Percentiles rank a stretch among this genome's conserved stretches.
Evolutionary conservation across 768 basidiomycete species (phyloP).

Genomic region (Boletus insuetus): DNA sequence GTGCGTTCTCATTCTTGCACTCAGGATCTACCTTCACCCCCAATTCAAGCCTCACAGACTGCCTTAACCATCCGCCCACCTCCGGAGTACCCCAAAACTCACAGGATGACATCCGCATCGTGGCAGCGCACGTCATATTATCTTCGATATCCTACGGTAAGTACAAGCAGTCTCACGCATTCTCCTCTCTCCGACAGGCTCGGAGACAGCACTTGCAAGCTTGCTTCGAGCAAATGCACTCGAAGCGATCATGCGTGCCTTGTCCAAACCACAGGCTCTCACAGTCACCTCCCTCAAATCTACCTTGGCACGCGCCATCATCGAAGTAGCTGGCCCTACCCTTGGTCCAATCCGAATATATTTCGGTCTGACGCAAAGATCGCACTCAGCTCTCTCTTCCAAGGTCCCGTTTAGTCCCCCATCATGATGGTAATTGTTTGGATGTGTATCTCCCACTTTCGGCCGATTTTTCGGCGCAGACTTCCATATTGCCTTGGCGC

Average conservation of each 20-base stretch:
- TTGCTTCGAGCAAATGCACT: constrained; percentile 58
- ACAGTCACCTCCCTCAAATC: constrained; percentile 43
- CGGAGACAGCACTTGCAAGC: constrained; percentile 55
- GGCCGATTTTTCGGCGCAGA: constrained; percentile 39
- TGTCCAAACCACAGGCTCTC: constrained; percentile 41
- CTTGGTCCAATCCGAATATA: constrained; percentile 54
- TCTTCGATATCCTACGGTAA: constrained; percentile 73
- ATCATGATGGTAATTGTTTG: too few species aligned
- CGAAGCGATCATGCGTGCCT: constrained; percentile 58
- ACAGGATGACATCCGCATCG: constrained; percentile 56
- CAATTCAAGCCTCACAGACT: constrained; percentile 48
- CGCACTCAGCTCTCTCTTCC: constrained; percentile 58
- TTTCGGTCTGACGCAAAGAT: constrained; percentile 49
- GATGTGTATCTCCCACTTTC: constrained; percentile 70
- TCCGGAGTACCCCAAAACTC: constrained; percentile 35
- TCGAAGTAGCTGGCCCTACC: constrained; percentile 64
- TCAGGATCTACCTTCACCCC: background rate
- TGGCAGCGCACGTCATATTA: constrained; percentile 74
- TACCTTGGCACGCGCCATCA: constrained; percentile 69
- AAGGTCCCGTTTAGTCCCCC: constrained; percentile 39
- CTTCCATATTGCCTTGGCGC: constrained; percentile 56
- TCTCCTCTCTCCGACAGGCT: constrained; percentile 42
- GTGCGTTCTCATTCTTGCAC: too few species aligned
- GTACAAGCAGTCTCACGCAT: constrained; percentile 25
- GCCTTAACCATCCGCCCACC: constrained; percentile 44